Conservation (phyloP, 768 basidiomycete species). For the Daedaleopsis nitida region DNA sequence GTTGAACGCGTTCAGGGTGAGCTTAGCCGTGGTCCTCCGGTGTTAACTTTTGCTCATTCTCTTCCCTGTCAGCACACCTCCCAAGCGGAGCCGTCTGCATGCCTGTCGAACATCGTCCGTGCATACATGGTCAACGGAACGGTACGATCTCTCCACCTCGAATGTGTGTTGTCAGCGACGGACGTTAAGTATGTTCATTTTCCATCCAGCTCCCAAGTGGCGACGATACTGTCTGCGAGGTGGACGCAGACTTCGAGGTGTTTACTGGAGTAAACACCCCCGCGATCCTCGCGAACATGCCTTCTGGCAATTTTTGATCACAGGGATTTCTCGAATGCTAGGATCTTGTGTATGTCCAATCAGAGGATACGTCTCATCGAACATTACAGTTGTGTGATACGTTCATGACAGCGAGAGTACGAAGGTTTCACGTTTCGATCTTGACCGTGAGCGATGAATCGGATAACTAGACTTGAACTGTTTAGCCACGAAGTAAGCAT, state of each 20-base stretch:
- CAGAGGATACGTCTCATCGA: too few relatives aligned
- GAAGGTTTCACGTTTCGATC: too few relatives aligned
- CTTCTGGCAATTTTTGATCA: not conserved
- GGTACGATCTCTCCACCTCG: not conserved
- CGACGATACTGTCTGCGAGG: slow-evolving; percentile 6
- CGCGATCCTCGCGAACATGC: slow-evolving; percentile 20
- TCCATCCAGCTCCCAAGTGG: not conserved
- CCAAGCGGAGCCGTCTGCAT: not conserved
- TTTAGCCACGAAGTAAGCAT: too few relatives aligned
- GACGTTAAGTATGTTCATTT: too few relatives aligned
- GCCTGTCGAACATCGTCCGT: not conserved
- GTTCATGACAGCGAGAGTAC: too few relatives aligned
- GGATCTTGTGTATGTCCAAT: too few relatives aligned
- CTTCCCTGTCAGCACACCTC: slow-evolving; percentile 1
- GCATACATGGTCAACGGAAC: slow-evolving; percentile 9
- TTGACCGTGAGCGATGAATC: too few relatives aligned
- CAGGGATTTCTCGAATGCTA: too few relatives aligned
- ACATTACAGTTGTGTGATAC: too few relatives aligned
- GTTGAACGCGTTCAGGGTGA: slow-evolving; percentile 8
- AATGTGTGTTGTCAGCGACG: not conserved
- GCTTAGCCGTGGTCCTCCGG: not conserved
- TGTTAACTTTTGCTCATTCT: not conserved
- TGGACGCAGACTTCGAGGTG: slow-evolving; percentile 6
- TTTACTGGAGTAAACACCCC: slow-evolving; percentile 3
- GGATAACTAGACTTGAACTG: too few relatives aligned